Evolutionary conservation across 1,139 yeast species (phyloP).

Genomic region (Blastobotrys buckinghamii): DNA sequence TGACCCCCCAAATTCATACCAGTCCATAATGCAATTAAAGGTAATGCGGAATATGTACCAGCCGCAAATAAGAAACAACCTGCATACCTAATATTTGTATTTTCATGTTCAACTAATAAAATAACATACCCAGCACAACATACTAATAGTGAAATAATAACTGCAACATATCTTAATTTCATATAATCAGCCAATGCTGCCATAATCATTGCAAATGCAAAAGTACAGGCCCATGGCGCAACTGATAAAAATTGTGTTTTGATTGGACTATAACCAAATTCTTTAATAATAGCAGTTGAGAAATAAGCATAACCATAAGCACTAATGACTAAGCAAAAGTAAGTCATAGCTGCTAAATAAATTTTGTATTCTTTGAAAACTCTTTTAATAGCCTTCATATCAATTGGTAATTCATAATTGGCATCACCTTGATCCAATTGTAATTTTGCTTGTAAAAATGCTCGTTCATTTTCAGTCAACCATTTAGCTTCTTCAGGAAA

Average conservation of each 20-base stretch:
- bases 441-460: conserved; percentile 38
- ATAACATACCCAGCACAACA: conserved; percentile 54
- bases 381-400: conserved; percentile 28
- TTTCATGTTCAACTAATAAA: conserved; percentile 35
- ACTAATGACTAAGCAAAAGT: conserved; percentile 60
- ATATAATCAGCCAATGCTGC: conserved; percentile 39
- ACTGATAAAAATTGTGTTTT: conserved; percentile 62
- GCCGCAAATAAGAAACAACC: conserved; percentile 64
- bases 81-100: conserved; percentile 47
- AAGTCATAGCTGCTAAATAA: conserved; percentile 53
- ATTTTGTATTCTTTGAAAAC: conserved; percentile 40
- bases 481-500: conserved; percentile 61
- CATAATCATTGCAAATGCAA: conserved; percentile 44
- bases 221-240: conserved; percentile 66
- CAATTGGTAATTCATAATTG: conserved; percentile 31
- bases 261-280: conserved; percentile 53
- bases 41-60: conserved; percentile 72
- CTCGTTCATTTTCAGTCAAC: conserved; percentile 37
- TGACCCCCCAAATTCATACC: conserved; percentile 67
- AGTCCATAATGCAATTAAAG: conserved; percentile 67
- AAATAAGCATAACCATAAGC: conserved; percentile 70
- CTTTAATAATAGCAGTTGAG: conserved; percentile 57
- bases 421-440: conserved; percentile 38
- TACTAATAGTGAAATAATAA: conserved; percentile 37
- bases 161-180: conserved; percentile 45